Evolutionary conservation across 257 asterid species (phyloP).

Genomic region (Lycium barbarum): DNA sequence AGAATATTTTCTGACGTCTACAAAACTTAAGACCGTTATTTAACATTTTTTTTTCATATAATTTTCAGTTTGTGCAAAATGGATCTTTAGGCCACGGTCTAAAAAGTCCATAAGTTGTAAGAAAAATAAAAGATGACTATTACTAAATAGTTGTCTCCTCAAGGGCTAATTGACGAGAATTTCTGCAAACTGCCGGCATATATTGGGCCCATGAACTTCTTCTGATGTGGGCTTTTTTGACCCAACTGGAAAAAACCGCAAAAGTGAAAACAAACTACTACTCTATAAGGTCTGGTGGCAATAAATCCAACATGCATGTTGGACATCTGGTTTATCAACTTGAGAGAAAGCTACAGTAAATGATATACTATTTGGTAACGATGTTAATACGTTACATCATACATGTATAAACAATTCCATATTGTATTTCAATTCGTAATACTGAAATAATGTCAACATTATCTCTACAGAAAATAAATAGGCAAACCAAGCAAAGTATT

Average conservation of each 20-base stretch:
- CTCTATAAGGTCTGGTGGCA: neutral
- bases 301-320: neutral
- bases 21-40: no score
- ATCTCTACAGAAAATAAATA: neutral
- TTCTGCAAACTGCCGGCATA: neutral
- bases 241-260: neutral
- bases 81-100: no score
- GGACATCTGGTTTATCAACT: neutral
- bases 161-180: no score
- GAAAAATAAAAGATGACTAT: no score
- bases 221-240: neutral
- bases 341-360: neutral
- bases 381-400: neutral
- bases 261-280: neutral
- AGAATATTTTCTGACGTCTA: no score
- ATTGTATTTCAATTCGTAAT: neutral
- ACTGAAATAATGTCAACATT: neutral
- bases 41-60: no score
- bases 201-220: neutral
- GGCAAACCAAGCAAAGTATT: neutral
- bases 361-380: no score
- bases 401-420: neutral
- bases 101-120: no score
- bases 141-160: no score
- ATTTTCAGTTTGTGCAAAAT: no score